phyloP scores from a whole-genome alignment of 768 basidiomycete genomes.

The Mycena kentingensis region DNA sequence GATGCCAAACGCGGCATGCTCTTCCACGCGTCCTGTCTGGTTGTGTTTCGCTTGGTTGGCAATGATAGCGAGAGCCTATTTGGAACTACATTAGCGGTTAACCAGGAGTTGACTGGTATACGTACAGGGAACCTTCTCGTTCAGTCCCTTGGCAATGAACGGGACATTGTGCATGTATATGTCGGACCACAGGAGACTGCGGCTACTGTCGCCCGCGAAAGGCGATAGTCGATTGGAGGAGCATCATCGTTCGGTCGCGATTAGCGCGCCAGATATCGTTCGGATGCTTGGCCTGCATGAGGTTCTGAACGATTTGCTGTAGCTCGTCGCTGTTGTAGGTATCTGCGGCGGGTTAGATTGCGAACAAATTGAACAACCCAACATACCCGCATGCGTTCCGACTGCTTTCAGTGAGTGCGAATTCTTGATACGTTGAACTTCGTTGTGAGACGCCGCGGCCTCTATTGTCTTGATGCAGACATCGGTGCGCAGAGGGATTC shows the following conservation, averaged over 20 bases:
- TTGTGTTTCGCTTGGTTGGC: slow-evolving; percentile 36
- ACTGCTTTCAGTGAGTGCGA: slow-evolving; percentile 19
- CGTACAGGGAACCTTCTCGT: not conserved
- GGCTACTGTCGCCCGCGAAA: too few relatives aligned
- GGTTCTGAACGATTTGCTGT: not conserved
- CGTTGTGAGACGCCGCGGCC: slow-evolving; percentile 10
- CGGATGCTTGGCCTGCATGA: slow-evolving; percentile 15
- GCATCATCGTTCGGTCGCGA: slow-evolving; percentile 5
- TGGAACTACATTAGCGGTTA: not conserved
- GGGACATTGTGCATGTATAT: too few relatives aligned
- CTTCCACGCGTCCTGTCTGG: too few relatives aligned
- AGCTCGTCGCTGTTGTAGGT: too few relatives aligned
- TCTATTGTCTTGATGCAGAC: slow-evolving; percentile 11
- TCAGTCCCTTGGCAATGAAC: too few relatives aligned
- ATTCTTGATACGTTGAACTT: slow-evolving; percentile 1
- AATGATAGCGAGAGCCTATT: slow-evolving; percentile 31
- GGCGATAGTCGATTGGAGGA: too few relatives aligned
- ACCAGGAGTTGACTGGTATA: not conserved
- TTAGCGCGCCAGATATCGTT: too few relatives aligned
- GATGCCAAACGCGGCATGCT: too few relatives aligned
- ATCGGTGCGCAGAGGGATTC: slow-evolving; percentile 8
- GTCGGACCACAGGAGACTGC: too few relatives aligned
- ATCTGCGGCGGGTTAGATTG: too few relatives aligned
- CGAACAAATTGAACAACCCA: not conserved
- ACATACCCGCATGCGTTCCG: slow-evolving; percentile 11